Evolutionary conservation across 2,329 filamentous ascomycete species (phyloP).

Genomic region (Colletotrichum tanaceti): DNA sequence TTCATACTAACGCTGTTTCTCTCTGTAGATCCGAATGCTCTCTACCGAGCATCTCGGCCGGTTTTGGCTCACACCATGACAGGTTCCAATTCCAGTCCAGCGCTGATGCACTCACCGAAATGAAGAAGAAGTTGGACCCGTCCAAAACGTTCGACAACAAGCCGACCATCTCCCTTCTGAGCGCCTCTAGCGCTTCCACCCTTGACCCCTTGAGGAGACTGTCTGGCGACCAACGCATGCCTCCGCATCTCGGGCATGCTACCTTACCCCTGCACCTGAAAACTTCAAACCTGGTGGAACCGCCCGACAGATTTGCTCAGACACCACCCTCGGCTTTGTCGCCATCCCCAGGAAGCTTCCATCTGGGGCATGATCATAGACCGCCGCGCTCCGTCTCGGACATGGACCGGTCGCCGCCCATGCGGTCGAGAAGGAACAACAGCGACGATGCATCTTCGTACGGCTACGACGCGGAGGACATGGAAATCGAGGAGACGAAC

Average conservation of each 20-base stretch:
- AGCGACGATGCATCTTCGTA: slow-evolving; percentile 63
- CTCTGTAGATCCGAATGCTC: slow-evolving; percentile 56
- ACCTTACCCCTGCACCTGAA: slow-evolving; percentile 50
- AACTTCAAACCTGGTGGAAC: slow-evolving; percentile 55
- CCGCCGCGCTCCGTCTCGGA: slow-evolving; percentile 59
- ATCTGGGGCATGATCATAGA: slow-evolving; percentile 55
- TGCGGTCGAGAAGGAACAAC: slow-evolving; percentile 60
- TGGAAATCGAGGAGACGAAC: slow-evolving; percentile 63
- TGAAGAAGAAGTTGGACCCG: slow-evolving; percentile 68
- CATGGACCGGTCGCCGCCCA: slow-evolving; percentile 60
- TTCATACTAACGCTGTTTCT: slow-evolving; percentile 33
- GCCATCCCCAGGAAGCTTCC: slow-evolving; percentile 55
- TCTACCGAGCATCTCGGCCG: slow-evolving; percentile 48
- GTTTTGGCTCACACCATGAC: slow-evolving; percentile 64
- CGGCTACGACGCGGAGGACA: slow-evolving; percentile 59
- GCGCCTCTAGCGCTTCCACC: slow-evolving; percentile 50
- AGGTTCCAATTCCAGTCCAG: slow-evolving; percentile 61
- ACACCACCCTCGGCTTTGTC: slow-evolving; percentile 63
- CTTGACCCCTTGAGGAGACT: slow-evolving; percentile 53
- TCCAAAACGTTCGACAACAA: slow-evolving; percentile 58
- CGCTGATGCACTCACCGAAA: slow-evolving; percentile 61
- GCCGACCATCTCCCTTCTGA: slow-evolving; percentile 57
- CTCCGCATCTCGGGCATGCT: slow-evolving; percentile 61
- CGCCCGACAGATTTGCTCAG: slow-evolving; percentile 57
- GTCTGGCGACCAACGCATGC: slow-evolving; percentile 54